A percentile compares a stretch with the other conserved stretches of the same genome.
phyloP scores from a whole-genome alignment of 805 yeast species.

The Debaryomyces maramus region DNA sequence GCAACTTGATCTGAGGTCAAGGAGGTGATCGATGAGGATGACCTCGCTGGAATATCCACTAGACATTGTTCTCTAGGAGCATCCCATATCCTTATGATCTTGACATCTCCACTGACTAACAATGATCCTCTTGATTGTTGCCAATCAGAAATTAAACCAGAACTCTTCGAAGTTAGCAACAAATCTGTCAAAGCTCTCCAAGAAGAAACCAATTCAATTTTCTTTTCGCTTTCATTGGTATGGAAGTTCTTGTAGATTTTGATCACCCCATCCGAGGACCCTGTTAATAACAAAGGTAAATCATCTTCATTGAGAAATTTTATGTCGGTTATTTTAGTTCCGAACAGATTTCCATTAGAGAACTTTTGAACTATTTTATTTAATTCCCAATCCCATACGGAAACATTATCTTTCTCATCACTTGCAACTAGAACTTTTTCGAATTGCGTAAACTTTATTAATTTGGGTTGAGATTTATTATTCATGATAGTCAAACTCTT shows the following conservation, averaged over 20 bases:
- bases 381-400: constrained; percentile 85
- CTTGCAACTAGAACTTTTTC: constrained; percentile 78
- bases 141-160: constrained; percentile 91
- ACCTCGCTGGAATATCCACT: constrained; percentile 86
- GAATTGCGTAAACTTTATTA: constrained; percentile 83
- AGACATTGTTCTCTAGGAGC: constrained; percentile 90
- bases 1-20: constrained; percentile 94
- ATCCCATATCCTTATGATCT: constrained; percentile 91
- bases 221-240: constrained; percentile 14
- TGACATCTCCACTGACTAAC: constrained; percentile 91
- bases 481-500: constrained; percentile 57
- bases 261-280: constrained; percentile 93
- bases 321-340: constrained; percentile 84
- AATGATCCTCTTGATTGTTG: constrained; percentile 93
- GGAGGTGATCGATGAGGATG: constrained; percentile 83
- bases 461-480: constrained; percentile 77
- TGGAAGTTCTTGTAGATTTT: constrained; percentile 80
- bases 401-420: constrained; percentile 80
- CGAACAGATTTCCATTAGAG: constrained; percentile 81
- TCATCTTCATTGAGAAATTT: constrained; percentile 92
- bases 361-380: constrained; percentile 62
- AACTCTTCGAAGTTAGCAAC: constrained; percentile 72
- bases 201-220: constrained; percentile 67
- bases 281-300: constrained; percentile 76
- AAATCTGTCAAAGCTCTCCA: constrained; percentile 94